Evolutionary conservation across 148 eudicot genomes (phyloP), one percentile per base, ranked within the genome.

Genomic region (Rhododendron simsii): DNA sequence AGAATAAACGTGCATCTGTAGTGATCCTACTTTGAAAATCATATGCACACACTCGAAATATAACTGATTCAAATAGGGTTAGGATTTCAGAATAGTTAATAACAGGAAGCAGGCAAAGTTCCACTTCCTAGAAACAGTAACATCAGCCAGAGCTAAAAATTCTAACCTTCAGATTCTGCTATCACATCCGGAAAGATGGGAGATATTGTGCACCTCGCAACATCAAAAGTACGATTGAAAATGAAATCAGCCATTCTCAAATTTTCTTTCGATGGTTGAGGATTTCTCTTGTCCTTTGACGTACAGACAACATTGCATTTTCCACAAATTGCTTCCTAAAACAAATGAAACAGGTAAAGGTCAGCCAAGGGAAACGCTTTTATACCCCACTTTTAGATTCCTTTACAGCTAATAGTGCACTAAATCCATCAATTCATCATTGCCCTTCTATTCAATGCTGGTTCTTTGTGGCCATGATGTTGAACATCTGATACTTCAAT

Each of bases 291-390:
- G 86, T 95, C 97, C 41, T 79, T 77, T 53, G 96, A 91, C 47
- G 81, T 93, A 88, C 97, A 94, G 20, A 95, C 77, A 76, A 95
- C 93, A 76, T 89, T 91, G 92, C 95, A 94, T 87, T 94, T 95
- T 73, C 97, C 97, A 87, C 86, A 83, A 88, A 95, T 87, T 11
- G 93, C 89, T 88, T 92, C 96, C 98, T 95, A 83, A 87, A 65
- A 78, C 11, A n/a, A 33, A 47, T 4, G 30, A 65, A 53, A 53
- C 30, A n/a, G 39, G 41, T 10, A 55, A 55, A 81, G 47, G n/a
- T 47, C 41, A 76, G 44, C 80, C 48, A 73, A 4, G 39, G 37
- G 41, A 73, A 73, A 39, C 33, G 20, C 41, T 74, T 33, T 35
- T 35, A 12, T 74, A 35, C 78, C 3, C 76, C 44, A 30, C 15